Conservation (phyloP, 495 filamentous ascomycete genomes). For the Lepidopterella palustris region DNA sequence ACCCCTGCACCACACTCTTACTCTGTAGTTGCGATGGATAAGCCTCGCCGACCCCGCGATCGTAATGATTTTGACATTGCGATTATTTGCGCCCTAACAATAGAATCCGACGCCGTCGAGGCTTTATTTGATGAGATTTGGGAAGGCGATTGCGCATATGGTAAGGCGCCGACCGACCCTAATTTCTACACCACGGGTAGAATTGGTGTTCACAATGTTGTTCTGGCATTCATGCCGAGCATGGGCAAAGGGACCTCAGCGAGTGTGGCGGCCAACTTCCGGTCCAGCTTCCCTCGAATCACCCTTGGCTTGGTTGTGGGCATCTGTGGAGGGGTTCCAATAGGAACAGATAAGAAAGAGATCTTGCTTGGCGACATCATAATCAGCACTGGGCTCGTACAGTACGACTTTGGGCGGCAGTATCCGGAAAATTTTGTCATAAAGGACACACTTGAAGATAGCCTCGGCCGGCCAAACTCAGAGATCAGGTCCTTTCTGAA, state of each 20-base stretch:
- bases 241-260: not conserved
- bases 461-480: not conserved
- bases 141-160: not conserved
- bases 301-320: not conserved
- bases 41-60: no score
- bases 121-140: conserved; percentile 26
- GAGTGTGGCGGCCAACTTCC: not conserved
- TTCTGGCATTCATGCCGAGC: not conserved
- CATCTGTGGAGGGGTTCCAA: conserved; percentile 24
- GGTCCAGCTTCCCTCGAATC: not conserved
- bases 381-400: conserved; percentile 7
- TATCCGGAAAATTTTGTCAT: not conserved
- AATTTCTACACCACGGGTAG: not conserved
- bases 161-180: not conserved
- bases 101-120: conserved; percentile 30
- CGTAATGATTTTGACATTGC: conserved; percentile 38
- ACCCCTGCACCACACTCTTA: no score
- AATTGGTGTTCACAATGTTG: not conserved
- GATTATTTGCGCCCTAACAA: conserved; percentile 32
- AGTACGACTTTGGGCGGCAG: conserved; percentile 13
- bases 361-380: conserved; percentile 13
- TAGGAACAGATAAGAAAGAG: not conserved
- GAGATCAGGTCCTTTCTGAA: not conserved
- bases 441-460: not conserved
- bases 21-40: no score